These are phyloP conservation scores for Botrytis elliptica DNA, from an alignment of 2,329 filamentous ascomycete genomes.

Conservation along the genomic window DNA sequence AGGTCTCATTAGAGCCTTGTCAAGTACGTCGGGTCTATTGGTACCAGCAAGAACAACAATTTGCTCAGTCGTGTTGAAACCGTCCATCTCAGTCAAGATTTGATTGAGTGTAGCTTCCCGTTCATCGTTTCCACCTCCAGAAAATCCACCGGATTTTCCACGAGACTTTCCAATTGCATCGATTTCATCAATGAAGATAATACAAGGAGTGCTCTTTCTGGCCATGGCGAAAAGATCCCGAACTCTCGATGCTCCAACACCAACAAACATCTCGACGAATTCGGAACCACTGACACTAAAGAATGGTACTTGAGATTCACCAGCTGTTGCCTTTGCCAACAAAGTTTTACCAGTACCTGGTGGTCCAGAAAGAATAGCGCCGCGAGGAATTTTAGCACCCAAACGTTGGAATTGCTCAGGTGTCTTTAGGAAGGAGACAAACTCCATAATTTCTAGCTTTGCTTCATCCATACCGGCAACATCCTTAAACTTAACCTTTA, in stretches of 20 bases:
- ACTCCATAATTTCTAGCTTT: slow-evolving; percentile 98
- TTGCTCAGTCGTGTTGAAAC: slow-evolving; percentile 95
- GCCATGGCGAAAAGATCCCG: slow-evolving; percentile 93
- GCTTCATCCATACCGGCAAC: slow-evolving; percentile 98
- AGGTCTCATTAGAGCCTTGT: slow-evolving; percentile 93
- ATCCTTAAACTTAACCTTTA: slow-evolving; percentile 96
- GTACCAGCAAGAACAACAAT: slow-evolving; percentile 96
- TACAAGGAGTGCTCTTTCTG: slow-evolving; percentile 93
- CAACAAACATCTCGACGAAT: slow-evolving; percentile 99
- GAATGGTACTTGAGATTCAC: slow-evolving; percentile 95
- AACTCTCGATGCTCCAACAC: slow-evolving; percentile 93
- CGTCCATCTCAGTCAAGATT: slow-evolving; percentile 98
- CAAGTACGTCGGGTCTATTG: slow-evolving; percentile 90
- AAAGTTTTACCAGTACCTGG: slow-evolving; percentile 98
- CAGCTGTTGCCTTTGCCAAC: slow-evolving; percentile 93
- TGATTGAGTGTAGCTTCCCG: slow-evolving; percentile 96
- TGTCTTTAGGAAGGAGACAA: slow-evolving; percentile 94
- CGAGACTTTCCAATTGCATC: slow-evolving; percentile 94
- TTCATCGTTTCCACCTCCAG: slow-evolving; percentile 86
- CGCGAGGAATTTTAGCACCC: slow-evolving; percentile 95
- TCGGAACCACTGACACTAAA: slow-evolving; percentile 98
- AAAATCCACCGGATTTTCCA: slow-evolving; percentile 72
- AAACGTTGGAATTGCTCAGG: slow-evolving; percentile 90
- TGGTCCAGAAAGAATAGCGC: slow-evolving; percentile 94
- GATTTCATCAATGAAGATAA: slow-evolving; percentile 99